These are phyloP conservation scores for Cladosporium cucumerinum DNA, from an alignment of 2,329 filamentous ascomycete genomes.

Conservation along the genomic window DNA sequence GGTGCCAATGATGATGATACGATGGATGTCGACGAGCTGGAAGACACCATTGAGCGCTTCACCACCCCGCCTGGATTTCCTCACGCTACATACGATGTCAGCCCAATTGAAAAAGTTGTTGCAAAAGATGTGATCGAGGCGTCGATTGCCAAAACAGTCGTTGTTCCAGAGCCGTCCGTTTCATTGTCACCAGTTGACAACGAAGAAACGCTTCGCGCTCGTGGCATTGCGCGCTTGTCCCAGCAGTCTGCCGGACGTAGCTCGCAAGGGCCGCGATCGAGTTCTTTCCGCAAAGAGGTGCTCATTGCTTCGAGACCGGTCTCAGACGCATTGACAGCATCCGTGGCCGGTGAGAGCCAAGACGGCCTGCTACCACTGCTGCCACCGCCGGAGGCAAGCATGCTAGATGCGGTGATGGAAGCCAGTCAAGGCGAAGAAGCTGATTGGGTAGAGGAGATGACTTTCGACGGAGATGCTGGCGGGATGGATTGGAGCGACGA, in stretches of 20 bases:
- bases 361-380: slow-evolving; percentile 17
- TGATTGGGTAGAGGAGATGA: slow-evolving; percentile 3
- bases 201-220: slow-evolving; percentile 28
- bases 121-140: slow-evolving; percentile 26
- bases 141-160: background rate
- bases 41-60: slow-evolving; percentile 23
- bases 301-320: background rate
- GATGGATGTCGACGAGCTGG: slow-evolving; percentile 21
- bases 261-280: background rate
- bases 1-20: slow-evolving; percentile 11
- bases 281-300: background rate
- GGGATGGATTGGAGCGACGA: slow-evolving; percentile 22
- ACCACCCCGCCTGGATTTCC: slow-evolving; percentile 23
- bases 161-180: background rate
- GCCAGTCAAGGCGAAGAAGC: slow-evolving; percentile 6
- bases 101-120: slow-evolving; percentile 25
- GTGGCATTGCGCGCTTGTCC: slow-evolving; percentile 30
- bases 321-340: background rate
- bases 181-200: slow-evolving; percentile 24
- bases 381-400: slow-evolving; percentile 23
- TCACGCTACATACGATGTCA: slow-evolving; percentile 20
- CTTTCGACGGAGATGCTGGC: background rate
- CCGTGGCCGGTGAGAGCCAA: background rate
- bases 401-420: slow-evolving; percentile 21
- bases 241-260: slow-evolving; percentile 13